phyloP scores from a whole-genome alignment of 495 filamentous ascomycete genomes.

The Bacidia gigantensis region DNA sequence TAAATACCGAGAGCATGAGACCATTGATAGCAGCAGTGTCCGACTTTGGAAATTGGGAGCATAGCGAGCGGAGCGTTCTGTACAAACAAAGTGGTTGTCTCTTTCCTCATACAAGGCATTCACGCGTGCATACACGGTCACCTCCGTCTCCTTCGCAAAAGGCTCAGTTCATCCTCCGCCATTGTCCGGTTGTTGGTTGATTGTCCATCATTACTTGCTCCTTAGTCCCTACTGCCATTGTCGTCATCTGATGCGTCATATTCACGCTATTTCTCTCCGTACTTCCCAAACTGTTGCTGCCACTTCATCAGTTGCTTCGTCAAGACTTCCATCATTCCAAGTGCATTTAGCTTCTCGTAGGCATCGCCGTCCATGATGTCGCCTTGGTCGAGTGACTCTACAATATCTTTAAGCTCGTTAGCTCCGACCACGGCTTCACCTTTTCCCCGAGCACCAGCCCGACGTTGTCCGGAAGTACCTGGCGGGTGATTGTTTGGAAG shows the following conservation, averaged over 20 bases:
- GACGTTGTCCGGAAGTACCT: conserved; percentile 24
- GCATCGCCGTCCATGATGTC: conserved; percentile 27
- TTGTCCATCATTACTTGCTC: too few species aligned
- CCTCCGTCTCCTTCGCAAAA: too few species aligned
- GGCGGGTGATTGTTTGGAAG: conserved; percentile 21
- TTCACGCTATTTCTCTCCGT: conserved; percentile 40
- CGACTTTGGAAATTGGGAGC: background rate
- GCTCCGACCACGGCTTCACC: background rate
- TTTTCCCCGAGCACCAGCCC: conserved; percentile 7
- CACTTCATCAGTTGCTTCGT: conserved; percentile 64
- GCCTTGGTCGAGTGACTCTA: conserved; percentile 19
- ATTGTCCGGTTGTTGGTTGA: too few species aligned
- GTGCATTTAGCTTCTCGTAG: conserved; percentile 53
- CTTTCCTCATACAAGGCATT: too few species aligned
- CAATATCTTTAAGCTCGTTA: background rate
- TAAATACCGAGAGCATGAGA: conserved; percentile 1
- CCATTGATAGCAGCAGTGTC: background rate
- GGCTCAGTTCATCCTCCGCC: too few species aligned
- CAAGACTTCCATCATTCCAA: conserved; percentile 74
- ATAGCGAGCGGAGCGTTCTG: background rate
- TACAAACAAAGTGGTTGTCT: too few species aligned
- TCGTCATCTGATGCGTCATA: too few species aligned
- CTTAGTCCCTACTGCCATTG: too few species aligned
- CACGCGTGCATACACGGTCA: too few species aligned
- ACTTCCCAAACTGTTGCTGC: conserved; percentile 51